These are phyloP conservation scores for Metarhizium rileyi DNA, from an alignment of 2,329 filamentous ascomycete species.

Conservation along the genomic window DNA sequence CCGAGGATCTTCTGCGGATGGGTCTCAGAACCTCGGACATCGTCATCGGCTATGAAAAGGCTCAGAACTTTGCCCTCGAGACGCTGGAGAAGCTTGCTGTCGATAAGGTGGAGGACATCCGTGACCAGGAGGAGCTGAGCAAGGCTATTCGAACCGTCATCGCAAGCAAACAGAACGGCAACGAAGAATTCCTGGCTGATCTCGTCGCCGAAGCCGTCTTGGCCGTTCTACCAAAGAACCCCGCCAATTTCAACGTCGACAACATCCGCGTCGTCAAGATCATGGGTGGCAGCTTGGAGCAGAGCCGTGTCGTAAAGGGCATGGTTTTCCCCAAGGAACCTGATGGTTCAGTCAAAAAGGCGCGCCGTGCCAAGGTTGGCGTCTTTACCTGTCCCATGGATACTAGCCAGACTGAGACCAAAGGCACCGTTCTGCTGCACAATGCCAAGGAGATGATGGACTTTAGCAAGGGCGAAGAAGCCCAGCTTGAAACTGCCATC, in stretches of 20 bases:
- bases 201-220: conserved; percentile 81
- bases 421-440: conserved; percentile 92
- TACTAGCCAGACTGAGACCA: conserved; percentile 93
- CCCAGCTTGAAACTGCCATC: conserved; percentile 79
- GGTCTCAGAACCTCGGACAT: conserved; percentile 98
- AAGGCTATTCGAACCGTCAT: conserved; percentile 95
- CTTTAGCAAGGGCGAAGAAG: conserved; percentile 95
- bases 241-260: conserved; percentile 94
- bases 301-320: conserved; percentile 89
- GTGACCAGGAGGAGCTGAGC: conserved; percentile 71
- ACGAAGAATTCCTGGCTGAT: conserved; percentile 76
- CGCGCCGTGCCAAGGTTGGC: conserved; percentile 84
- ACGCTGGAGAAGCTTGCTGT: conserved; percentile 80
- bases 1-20: conserved; percentile 92
- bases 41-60: conserved; percentile 89
- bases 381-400: conserved; percentile 97
- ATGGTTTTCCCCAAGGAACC: conserved; percentile 98
- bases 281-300: conserved; percentile 91
- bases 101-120: conserved; percentile 80
- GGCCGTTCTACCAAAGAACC: conserved; percentile 90
- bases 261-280: conserved; percentile 99
- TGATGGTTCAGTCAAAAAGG: conserved; percentile 87
- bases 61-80: conserved; percentile 78
- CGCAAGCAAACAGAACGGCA: conserved; percentile 92
- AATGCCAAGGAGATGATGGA: conserved; percentile 98